Conservation (phyloP, 2,329 filamentous ascomycete species). For the Colletotrichum higginsianum region DNA sequence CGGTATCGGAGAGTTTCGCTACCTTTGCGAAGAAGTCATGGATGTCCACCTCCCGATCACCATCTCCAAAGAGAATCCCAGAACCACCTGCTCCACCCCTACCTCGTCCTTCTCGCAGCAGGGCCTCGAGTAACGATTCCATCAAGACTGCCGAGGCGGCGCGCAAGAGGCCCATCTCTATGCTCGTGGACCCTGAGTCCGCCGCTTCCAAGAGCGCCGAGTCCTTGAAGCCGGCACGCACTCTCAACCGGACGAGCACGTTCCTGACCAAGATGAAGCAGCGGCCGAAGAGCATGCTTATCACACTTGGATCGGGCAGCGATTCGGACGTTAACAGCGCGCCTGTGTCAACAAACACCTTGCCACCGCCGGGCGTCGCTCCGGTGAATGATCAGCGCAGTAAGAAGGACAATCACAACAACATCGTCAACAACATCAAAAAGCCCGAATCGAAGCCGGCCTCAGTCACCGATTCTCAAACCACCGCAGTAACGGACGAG, state of each 20-base stretch:
- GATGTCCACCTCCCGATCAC: conserved; percentile 64
- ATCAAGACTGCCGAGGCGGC: conserved; percentile 50
- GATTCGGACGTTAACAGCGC: conserved; percentile 58
- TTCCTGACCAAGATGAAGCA: conserved; percentile 69
- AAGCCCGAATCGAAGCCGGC: conserved; percentile 49
- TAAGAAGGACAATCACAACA: conserved; percentile 22
- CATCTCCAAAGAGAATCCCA: conserved; percentile 59
- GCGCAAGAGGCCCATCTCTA: conserved; percentile 50
- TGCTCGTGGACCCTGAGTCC: conserved; percentile 44
- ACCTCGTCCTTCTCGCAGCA: conserved; percentile 43
- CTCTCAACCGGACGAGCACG: conserved; percentile 60
- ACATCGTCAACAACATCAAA: conserved; percentile 9
- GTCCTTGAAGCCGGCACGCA: conserved; percentile 54
- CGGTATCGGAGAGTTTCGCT: conserved; percentile 63
- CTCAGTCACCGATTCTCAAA: conserved; percentile 55
- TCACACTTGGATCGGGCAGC: conserved; percentile 55
- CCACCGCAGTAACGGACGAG: conserved; percentile 57
- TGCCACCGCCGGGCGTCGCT: conserved; percentile 56
- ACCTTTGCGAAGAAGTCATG: conserved; percentile 67
- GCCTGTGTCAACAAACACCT: conserved; percentile 63
- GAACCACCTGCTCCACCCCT: conserved; percentile 39
- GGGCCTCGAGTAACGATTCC: conserved; percentile 32
- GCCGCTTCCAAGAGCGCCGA: conserved; percentile 54
- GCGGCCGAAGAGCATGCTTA: conserved; percentile 59
- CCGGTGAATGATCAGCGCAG: conserved; percentile 19